Conservation (phyloP, 2,329 filamentous ascomycete genomes). For the Fusarium pseudocircinatum region DNA sequence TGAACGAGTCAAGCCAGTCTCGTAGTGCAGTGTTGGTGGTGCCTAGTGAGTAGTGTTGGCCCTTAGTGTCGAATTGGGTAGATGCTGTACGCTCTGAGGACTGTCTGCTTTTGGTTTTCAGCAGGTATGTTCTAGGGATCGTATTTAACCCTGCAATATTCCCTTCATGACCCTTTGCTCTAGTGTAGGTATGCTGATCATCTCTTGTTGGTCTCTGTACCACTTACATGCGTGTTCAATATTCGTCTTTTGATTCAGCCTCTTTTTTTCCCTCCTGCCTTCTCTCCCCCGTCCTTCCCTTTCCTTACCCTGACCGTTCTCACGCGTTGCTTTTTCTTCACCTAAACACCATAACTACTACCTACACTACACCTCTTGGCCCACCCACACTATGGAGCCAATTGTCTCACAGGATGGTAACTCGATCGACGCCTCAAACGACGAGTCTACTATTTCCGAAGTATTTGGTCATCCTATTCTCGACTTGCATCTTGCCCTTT, state of each 20-base stretch:
- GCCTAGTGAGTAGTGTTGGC: background rate
- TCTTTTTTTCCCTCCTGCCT: constrained; percentile 9
- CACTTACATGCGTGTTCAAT: constrained; percentile 29
- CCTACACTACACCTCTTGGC: background rate
- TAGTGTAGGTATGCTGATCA: background rate
- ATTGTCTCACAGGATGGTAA: constrained; percentile 11
- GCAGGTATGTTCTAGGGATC: background rate
- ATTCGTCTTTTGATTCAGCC: constrained; percentile 32
- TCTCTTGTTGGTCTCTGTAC: constrained; percentile 15
- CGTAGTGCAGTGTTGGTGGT: constrained; percentile 14
- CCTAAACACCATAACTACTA: background rate
- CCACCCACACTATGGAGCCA: constrained; percentile 18
- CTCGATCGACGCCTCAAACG: background rate
- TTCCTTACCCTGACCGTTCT: background rate
- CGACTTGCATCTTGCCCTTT: constrained; percentile 45
- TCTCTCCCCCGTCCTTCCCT: background rate
- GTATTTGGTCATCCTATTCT: constrained; percentile 41
- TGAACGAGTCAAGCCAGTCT: background rate
- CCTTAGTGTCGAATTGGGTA: constrained; percentile 25
- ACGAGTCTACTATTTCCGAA: constrained; percentile 37
- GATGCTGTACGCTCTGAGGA: constrained; percentile 15
- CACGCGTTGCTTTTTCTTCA: background rate
- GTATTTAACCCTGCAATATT: constrained; percentile 36
- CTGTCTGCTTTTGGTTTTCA: background rate
- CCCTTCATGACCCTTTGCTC: background rate